These are phyloP conservation scores for Amaranthus tricolor DNA, from an alignment of 179 eudicot species.

Conservation along the genomic window DNA sequence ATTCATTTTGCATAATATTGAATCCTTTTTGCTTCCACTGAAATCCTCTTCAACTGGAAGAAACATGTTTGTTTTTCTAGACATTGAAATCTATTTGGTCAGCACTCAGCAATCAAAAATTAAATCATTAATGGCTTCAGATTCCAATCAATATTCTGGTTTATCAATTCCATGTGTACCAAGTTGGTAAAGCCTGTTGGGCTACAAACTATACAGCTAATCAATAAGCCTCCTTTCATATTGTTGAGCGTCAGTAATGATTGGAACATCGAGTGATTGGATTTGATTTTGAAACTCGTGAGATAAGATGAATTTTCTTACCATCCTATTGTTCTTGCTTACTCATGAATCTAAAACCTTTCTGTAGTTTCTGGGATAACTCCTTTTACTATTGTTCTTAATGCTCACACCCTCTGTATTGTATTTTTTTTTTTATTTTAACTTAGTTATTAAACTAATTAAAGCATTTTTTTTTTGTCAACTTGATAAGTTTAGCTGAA, in stretches of 20 bases:
- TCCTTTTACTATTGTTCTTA: not conserved
- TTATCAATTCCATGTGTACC: not conserved
- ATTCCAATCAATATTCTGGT: not conserved
- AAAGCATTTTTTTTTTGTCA: not conserved
- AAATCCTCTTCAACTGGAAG: not conserved
- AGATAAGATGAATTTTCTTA: not conserved
- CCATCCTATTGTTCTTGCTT: not conserved
- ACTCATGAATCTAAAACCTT: not conserved
- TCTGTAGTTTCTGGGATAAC: not conserved
- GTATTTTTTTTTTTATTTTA: not conserved
- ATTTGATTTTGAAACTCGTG: not conserved
- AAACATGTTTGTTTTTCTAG: not conserved
- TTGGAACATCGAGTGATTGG: not conserved
- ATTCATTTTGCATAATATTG: not conserved
- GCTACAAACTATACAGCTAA: not conserved
- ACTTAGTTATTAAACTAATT: not conserved
- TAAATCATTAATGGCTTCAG: not conserved
- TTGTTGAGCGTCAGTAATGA: not conserved
- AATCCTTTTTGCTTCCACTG: not conserved
- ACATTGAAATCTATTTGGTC: not conserved
- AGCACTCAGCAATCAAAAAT: not conserved
- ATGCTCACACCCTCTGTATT: not conserved
- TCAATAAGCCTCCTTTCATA: not conserved
- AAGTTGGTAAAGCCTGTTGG: not conserved
- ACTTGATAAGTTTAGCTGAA: not conserved